Conservation (phyloP, 345 rosid species). For the Citrus sp. region DNA sequence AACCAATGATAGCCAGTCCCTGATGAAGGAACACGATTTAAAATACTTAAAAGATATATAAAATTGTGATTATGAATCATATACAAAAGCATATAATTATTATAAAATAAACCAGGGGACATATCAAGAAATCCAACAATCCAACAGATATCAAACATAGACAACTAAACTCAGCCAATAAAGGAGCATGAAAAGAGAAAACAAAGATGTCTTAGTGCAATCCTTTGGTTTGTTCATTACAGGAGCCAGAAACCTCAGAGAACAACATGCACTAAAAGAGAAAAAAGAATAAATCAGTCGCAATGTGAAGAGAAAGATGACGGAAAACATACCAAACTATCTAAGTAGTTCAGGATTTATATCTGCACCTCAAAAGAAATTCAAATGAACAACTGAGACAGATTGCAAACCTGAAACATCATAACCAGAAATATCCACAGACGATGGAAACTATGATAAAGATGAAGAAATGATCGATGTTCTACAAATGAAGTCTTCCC, state of each 20-base stretch:
- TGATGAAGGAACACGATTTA: slow-evolving; percentile 19
- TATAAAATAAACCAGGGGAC: neutral
- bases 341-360: neutral
- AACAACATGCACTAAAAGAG: neutral
- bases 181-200: neutral
- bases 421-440: slow-evolving; percentile 93
- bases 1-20: slow-evolving; percentile 90
- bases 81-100: neutral
- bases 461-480: slow-evolving; percentile 93
- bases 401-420: slow-evolving; percentile 91
- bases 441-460: slow-evolving; percentile 95
- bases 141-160: neutral
- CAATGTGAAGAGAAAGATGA: neutral
- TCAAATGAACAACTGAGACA: neutral
- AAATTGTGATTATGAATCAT: neutral
- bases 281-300: neutral
- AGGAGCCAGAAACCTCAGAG: neutral
- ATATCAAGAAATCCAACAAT: neutral
- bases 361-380: too few relatives aligned
- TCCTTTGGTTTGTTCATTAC: neutral
- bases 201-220: neutral
- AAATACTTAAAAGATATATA: neutral
- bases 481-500: slow-evolving; percentile 98
- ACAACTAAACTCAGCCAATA: neutral
- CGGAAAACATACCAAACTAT: neutral